Base-by-base conservation (phyloP, 768 basidiomycete species). In the Pholiota molesta region DNA sequence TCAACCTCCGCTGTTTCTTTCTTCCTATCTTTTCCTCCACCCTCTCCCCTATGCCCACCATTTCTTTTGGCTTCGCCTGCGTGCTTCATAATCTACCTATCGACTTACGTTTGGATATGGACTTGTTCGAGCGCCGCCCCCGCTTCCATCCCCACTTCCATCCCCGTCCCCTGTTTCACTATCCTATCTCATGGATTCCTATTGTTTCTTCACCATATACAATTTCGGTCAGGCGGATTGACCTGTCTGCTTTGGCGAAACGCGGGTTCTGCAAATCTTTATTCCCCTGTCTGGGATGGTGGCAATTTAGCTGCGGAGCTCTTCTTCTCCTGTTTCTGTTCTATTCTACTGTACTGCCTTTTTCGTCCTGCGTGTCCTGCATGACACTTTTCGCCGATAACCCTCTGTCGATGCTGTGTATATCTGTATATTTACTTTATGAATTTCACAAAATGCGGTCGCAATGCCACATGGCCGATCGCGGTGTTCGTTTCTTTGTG, bases 81-180 rank as follows among this genome's bases (percentile, higher is more conserved):
- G 26, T 56, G 55, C 60, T 61, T 55, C 55, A 52, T 61, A 56
- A 61, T 61, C 44, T 61, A 61, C 19, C 19, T 54, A 37, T 47
- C 35, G 55, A 44, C 57, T 47, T 45, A 47, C 45, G 26, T 23
- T 51, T 58, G 45, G 57, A 35, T 58, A 19, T 42, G 28, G 21
- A 37, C 55, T 31, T 31, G 16, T 26, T 28, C 31, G 26, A 26
- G 37, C 33, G 21, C 40, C 33, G 21, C 40, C 31, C 42, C 33
- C 26, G 53, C 11, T 35, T 29, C 21, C 42, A 3, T 28, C 21
- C 26, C 45, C 52, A 8, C 35, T 55, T 21, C 49, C 33, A 49
- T 55, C 29, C 45, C 57, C 31, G 17, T 54, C 9, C 19, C 14
- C 21, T 23, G 14, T 55, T 29, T 14, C 7, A 9, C 33, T 21